Base-by-base conservation (phyloP, 768 basidiomycete species). In the Trichaptum fuscoviolaceum region DNA sequence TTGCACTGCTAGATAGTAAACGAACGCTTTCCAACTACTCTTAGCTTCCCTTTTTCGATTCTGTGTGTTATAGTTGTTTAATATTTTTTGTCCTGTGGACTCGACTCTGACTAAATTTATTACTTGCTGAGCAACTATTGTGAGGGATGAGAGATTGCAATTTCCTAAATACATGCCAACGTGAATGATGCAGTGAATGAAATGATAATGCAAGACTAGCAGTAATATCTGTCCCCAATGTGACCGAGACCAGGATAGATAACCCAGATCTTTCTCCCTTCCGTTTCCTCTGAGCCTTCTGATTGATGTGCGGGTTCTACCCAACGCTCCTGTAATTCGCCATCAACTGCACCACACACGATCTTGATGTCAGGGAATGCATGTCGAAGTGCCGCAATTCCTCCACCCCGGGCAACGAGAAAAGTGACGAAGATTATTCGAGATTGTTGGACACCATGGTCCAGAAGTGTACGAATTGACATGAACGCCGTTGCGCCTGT, bases 401-500 rank as follows among this genome's bases (percentile, higher is more conserved):
- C 92, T 20, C 95, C 95, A 18, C 80, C 83, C n/a, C 87, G 84
- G 7, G 95, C 90, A 62, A 96, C 90, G 9, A 98, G 82, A 78
- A 96, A 94, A 0, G 94, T 90, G 17, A 95, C 86, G 72, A 96
- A 96, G 66, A 97, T 87, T 70, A 97, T 96, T 71, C 85, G 87
- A 67, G 90, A 87, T 75, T 95, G 86, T 65, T 75, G 84, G 20
- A 96, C 88, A 15, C 96, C 95, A 70, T 99, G 96, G 74, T 99
- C 96, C 20, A 99, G 83, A 10, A 98, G 80, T 12, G 96, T 85
- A 30, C 96, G 90, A 68, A 99, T 92, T 0, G 95, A 90, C 96
- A 99, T 98, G 75, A 98, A 92, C 23, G 90, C 89, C 3, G 93
- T 87, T 0, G 96, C 95, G 5, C 90, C 96, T 0, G 96, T 98